A percentile compares a stretch with the other conserved stretches of the same genome.
Evolutionary conservation across 352 stramenopile species (phyloP).

Genomic region (Phytophthora tentaculata): DNA sequence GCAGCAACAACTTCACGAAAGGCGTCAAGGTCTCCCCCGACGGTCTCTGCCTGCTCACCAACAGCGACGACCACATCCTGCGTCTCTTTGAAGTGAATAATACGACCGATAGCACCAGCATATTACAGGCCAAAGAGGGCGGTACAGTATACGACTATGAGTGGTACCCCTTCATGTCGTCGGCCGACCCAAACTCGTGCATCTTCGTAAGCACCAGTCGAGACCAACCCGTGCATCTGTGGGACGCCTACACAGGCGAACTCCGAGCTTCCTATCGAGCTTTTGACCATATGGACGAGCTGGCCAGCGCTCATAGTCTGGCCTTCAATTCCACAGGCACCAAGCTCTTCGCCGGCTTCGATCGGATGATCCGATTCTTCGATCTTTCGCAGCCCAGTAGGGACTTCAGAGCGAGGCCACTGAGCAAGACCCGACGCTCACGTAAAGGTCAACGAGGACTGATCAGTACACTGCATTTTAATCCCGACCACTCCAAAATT

Average conservation of each 20-base stretch:
- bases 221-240: constrained; percentile 92
- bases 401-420: constrained; percentile 57
- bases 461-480: constrained; percentile 83
- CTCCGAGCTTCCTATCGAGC: constrained; percentile 83
- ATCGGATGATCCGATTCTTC: constrained; percentile 86
- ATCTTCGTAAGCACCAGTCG: constrained; percentile 88
- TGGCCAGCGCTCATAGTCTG: constrained; percentile 76
- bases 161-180: constrained; percentile 91
- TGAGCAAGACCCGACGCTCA: constrained; percentile 72
- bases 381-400: constrained; percentile 73
- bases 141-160: constrained; percentile 87
- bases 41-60: constrained; percentile 87
- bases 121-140: constrained; percentile 73
- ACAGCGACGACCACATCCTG: constrained; percentile 82
- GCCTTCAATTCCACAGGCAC: constrained; percentile 81
- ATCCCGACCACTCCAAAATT: constrained; percentile 84
- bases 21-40: constrained; percentile 79
- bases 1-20: constrained; percentile 80
- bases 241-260: constrained; percentile 89
- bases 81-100: constrained; percentile 75
- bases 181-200: constrained; percentile 72
- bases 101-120: constrained; percentile 21
- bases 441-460: constrained; percentile 75
- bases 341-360: constrained; percentile 88
- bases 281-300: constrained; percentile 90